A percentile compares a stretch with the other conserved stretches of the same genome.
Evolutionary conservation across 2,329 filamentous ascomycete genomes (phyloP).

Genomic region (Ophiocordyceps australis): DNA sequence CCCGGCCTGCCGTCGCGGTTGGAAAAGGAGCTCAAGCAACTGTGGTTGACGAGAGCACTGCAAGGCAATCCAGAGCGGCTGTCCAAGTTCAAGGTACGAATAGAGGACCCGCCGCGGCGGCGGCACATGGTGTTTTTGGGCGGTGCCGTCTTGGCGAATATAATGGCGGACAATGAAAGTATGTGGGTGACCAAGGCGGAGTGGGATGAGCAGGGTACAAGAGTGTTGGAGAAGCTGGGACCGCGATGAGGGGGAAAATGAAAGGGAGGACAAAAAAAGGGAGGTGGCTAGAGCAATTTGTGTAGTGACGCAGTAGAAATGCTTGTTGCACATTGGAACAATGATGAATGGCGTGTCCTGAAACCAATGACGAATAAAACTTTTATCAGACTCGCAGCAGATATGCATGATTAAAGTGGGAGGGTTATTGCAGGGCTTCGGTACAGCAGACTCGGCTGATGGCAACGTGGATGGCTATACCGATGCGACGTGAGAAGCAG

Average conservation of each 20-base stretch:
- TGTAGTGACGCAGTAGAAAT: no score
- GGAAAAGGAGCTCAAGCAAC: conserved; percentile 97
- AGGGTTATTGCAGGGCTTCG: no score
- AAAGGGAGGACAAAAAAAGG: no score
- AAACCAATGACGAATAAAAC: no score
- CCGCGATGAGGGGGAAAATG: conserved; percentile 46
- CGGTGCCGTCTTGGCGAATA: conserved; percentile 89
- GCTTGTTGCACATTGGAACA: no score
- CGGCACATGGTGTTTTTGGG: conserved; percentile 99
- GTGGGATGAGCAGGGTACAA: conserved; percentile 83
- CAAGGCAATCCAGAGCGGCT: conserved; percentile 83
- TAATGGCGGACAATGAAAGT: conserved; percentile 96
- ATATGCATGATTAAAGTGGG: no score
- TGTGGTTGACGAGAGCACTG: conserved; percentile 88
- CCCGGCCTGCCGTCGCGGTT: conserved; percentile 83
- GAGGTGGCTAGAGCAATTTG: no score
- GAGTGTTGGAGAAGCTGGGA: conserved; percentile 80
- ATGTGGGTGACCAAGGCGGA: conserved; percentile 99
- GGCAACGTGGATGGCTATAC: no score
- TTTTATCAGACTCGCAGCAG: no score
- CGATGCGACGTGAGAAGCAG: no score
- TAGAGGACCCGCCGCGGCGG: conserved; percentile 90
- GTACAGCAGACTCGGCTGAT: no score
- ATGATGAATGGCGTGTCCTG: no score
- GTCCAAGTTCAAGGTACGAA: conserved; percentile 98